phyloP scores from a whole-genome alignment of 345 rosid species.

The Carallia brachiata region DNA sequence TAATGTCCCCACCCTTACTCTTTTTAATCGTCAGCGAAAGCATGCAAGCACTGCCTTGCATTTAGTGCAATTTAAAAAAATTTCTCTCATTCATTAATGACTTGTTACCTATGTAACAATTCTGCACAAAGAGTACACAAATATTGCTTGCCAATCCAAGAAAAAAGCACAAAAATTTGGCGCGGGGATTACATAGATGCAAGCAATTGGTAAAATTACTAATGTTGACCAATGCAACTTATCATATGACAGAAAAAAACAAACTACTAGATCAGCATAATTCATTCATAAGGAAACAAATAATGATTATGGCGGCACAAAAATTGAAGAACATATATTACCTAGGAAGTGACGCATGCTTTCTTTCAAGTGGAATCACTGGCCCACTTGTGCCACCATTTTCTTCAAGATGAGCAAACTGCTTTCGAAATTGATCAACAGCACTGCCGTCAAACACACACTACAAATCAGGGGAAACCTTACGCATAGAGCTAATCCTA shows the following conservation, averaged over 20 bases:
- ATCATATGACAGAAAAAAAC: not conserved
- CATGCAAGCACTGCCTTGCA: not conserved
- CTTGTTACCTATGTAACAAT: too few species aligned
- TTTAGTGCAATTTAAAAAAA: too few species aligned
- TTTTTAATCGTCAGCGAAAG: not conserved
- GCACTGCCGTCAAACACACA: conserved; percentile 51
- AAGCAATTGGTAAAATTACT: too few species aligned
- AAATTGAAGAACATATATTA: conserved; percentile 19
- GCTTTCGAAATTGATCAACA: conserved; percentile 88
- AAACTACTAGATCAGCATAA: not conserved
- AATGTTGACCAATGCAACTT: not conserved
- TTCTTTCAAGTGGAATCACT: conserved; percentile 71
- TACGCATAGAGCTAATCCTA: not conserved
- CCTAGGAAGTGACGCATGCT: conserved; percentile 91
- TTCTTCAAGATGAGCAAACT: conserved; percentile 90
- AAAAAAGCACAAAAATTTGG: not conserved
- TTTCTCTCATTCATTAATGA: too few species aligned
- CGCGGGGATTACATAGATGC: too few species aligned
- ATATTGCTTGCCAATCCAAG: not conserved
- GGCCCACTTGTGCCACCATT: conserved; percentile 68
- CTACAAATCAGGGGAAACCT: conserved; percentile 9
- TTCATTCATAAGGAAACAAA: conserved; percentile 1
- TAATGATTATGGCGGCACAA: not conserved
- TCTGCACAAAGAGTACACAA: not conserved
- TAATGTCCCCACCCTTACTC: too few species aligned